phyloP scores from a whole-genome alignment of 1,139 yeast genomes.

The Saccharomyces hybrid region DNA sequence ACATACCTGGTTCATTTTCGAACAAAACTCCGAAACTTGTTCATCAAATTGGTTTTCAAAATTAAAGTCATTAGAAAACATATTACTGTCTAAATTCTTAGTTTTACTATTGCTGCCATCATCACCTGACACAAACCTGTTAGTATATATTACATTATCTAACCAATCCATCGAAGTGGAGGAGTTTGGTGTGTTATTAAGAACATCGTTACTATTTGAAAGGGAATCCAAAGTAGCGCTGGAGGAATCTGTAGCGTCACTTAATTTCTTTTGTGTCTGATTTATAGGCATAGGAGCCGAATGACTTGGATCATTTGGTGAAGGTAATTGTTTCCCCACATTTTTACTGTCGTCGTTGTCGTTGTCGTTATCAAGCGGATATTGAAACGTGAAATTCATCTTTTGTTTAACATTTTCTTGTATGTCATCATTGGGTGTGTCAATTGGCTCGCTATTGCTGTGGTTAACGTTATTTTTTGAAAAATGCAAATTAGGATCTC shows the following conservation, averaged over 20 bases:
- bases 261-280: background rate
- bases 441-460: background rate
- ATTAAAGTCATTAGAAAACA: constrained; percentile 27
- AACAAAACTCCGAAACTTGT: constrained; percentile 57
- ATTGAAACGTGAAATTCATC: background rate
- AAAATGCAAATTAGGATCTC: constrained; percentile 6
- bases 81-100: constrained; percentile 10
- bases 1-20: constrained; percentile 68
- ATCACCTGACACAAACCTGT: background rate
- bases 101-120: background rate
- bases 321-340: background rate
- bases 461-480: background rate
- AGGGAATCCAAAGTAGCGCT: background rate
- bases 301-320: background rate
- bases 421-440: background rate
- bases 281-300: background rate
- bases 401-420: background rate
- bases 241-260: constrained; percentile 1
- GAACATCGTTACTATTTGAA: constrained; percentile 2
- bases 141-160: constrained; percentile 11
- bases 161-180: constrained; percentile 21
- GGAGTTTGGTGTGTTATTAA: constrained; percentile 9
- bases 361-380: background rate
- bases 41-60: constrained; percentile 42
- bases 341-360: background rate